Evolutionary conservation across 495 filamentous ascomycete species (phyloP), one percentile per base, ranked within the genome.

Genomic region (Hyaloscypha finlandica): DNA sequence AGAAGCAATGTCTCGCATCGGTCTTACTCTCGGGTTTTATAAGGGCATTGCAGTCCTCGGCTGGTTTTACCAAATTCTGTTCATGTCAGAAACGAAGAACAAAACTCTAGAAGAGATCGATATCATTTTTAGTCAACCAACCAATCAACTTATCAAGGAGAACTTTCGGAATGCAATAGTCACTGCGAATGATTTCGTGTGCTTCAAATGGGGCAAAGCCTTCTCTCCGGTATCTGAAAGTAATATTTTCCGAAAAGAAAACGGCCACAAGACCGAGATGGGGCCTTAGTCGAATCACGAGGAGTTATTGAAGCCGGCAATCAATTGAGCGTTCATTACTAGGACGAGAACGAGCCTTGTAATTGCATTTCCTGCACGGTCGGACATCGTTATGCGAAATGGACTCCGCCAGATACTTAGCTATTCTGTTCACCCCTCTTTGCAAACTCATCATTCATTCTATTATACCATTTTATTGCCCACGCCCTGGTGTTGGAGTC

Each of bases 21-120:
- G 84, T 25, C 76, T 88, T 19, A 81, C 83, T 0, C 78, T 87
- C 0, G 85, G 85, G n/a, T 88, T 87, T 75, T 88, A 87, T 69
- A 84, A 84, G 66, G 85, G 85, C 25, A 86, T 87, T 67, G 84
- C 85, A 4, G 77, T 83, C 2, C 11, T 88, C 0, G 84, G 83
- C 9, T 85, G 83, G 82, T 72, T 85, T 64, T 86, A 86, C 68
- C 84, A 86, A 75, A 77, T 86, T 20, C 67, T 86, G 32, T 88
- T 88, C 74, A 87, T 87, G 84, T 84, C 84, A 0, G 85, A 88
- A 77, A 88, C 85, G 4, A 87, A 86, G 77, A 85, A 87, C 69
- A 84, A 84, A 76, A 81, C 83, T 19, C 75, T 87, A 0, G 85
- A 88, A 75, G 84, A 87, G 72, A 86, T 88, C 59, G 84, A 88